Evolutionary conservation across 2,329 filamentous ascomycete species (phyloP), one percentile per base, ranked within the genome.

Genomic region (Diaporthe nobilis): DNA sequence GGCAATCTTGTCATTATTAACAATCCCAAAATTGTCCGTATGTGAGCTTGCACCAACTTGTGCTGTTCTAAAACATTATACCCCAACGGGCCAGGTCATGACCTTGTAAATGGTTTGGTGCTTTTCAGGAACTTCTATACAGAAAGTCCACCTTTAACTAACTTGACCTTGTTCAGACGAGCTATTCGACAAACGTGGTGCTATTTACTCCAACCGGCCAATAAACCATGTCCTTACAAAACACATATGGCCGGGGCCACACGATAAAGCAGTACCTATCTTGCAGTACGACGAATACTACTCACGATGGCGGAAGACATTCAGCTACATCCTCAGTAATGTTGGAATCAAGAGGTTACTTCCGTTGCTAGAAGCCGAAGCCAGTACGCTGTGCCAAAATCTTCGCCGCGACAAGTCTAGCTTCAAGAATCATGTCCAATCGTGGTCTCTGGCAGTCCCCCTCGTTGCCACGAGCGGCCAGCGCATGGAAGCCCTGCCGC

Each of bases 141-240:
- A 12, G 37, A 2, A 39, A 39, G 37, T 39, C 37, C 37, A 39
- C 12, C 37, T 12, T 34, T 51, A 2, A 28, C 61, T 65, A 67
- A 51, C 37, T 28, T n/a, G 20, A n/a, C 15, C 17, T 37, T 31
- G 8, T 17, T 13, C 9, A 67, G 61, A 81, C 58, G 84, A 85
- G 44, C 79, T 87, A 15, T 81, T 85, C 28, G 85, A 85, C 37
- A 83, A 83, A 74, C 82, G 82, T 58, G 81, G 83, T 0, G 77
- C 71, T 51, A 81, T 83, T 44, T 86, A 86, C 76, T 84, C 84
- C n/a, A 84, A 84, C 2, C 79, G 85, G 4, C 81, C 84, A 2
- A 77, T 80, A 73, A 79, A 80, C 65, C 79, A 81, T 63, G 78
- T 84, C 60, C 74, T 79, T 20, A 47, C 28, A 17, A 34, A 60